Evolutionary conservation across 169 alveolate genomes (phyloP).

Genomic region (Perkinsus chesapeaki): DNA sequence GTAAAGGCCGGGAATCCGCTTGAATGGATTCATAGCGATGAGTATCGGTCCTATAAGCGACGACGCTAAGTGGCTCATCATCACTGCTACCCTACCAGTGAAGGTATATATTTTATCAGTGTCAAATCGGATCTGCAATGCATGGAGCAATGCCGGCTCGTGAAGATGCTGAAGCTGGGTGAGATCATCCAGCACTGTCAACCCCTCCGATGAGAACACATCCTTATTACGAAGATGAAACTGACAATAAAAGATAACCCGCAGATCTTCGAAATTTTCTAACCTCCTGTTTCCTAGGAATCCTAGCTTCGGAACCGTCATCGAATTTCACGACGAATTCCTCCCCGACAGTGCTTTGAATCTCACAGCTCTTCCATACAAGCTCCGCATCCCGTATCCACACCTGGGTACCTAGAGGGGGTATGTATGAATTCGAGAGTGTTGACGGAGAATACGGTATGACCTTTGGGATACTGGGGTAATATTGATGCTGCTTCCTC

Average conservation of each 20-base stretch:
- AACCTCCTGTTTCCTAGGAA: background rate
- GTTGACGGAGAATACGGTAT: too few species aligned
- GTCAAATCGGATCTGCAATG: constrained; percentile 76
- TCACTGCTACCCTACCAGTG: constrained; percentile 36
- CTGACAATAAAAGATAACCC: background rate
- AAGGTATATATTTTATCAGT: constrained; percentile 85
- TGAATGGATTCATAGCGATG: constrained; percentile 94
- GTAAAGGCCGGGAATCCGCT: constrained; percentile 54
- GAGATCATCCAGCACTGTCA: constrained; percentile 53
- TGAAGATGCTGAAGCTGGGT: constrained; percentile 74
- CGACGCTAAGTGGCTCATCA: background rate
- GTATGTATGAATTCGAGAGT: background rate
- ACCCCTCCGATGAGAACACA: constrained; percentile 17
- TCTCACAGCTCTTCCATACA: background rate
- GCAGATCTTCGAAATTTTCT: background rate
- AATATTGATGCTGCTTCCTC: background rate
- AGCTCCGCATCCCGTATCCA: constrained; percentile 10
- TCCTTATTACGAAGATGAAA: constrained; percentile 11
- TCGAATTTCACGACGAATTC: background rate
- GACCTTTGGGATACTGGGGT: background rate
- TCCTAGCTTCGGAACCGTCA: background rate
- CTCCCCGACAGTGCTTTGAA: background rate
- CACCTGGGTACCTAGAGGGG: background rate
- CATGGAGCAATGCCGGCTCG: constrained; percentile 85
- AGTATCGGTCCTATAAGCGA: constrained; percentile 79